phyloP scores from a whole-genome alignment of 163 green algal species.

The Picocystis sp. region DNA sequence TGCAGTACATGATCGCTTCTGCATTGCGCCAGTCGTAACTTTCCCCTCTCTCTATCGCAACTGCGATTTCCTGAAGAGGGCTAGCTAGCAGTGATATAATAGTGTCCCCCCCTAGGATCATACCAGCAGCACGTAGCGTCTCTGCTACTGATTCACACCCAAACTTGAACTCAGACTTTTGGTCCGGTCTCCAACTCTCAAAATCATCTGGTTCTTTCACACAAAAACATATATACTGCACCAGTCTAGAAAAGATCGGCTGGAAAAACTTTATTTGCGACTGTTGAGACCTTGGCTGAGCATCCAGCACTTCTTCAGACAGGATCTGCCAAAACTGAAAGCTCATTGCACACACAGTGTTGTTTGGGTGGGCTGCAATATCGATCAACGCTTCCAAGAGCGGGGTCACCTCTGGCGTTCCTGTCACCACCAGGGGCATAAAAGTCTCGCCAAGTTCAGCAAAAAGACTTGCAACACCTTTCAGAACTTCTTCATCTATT shows the following conservation, averaged over 20 bases:
- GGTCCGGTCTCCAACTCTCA: slow-evolving; percentile 32
- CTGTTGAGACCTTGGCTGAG: slow-evolving; percentile 3
- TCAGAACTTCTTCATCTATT: slow-evolving; percentile 28
- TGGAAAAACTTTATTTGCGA: slow-evolving; percentile 14
- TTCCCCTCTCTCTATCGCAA: slow-evolving; percentile 3
- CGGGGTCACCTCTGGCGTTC: slow-evolving; percentile 23
- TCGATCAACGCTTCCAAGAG: slow-evolving; percentile 76
- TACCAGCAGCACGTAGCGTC: slow-evolving; percentile 13
- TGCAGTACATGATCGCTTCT: slow-evolving; percentile 66
- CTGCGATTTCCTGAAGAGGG: slow-evolving; percentile 36
- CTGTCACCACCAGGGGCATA: slow-evolving; percentile 47
- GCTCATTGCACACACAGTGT: slow-evolving; percentile 51
- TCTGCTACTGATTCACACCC: slow-evolving; percentile 22
- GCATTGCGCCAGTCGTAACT: slow-evolving; percentile 54
- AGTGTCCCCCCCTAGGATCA: slow-evolving; percentile 41
- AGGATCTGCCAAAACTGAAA: slow-evolving; percentile 90
- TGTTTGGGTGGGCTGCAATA: slow-evolving; percentile 57
- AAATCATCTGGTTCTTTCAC: slow-evolving; percentile 27
- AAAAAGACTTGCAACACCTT: slow-evolving; percentile 77
- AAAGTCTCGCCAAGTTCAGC: slow-evolving; percentile 80
- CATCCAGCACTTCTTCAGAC: slow-evolving; percentile 27
- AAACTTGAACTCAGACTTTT: slow-evolving; percentile 53
- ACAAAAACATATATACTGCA: slow-evolving; percentile 14
- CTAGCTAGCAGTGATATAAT: slow-evolving; percentile 49
- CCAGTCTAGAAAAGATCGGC: slow-evolving; percentile 15